Base-by-base conservation (phyloP, 2,329 filamentous ascomycete species). In the Nannizziopsis barbatae region DNA sequence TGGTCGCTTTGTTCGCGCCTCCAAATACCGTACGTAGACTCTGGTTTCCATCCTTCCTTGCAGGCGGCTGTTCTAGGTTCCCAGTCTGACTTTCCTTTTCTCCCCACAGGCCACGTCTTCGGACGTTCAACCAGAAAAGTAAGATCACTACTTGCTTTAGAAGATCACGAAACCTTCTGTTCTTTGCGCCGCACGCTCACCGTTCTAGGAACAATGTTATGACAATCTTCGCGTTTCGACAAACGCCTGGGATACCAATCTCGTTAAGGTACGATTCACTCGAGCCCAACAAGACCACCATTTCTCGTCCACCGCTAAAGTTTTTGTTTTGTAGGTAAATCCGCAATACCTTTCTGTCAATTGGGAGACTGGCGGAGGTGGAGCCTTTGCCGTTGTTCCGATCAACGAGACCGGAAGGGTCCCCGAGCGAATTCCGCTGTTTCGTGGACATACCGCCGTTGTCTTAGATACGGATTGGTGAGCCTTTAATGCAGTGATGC, bases 191-290 rank as follows among this genome's bases (percentile, higher is more conserved):
- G 17, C 18, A 14, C 35, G 27, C 47, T 45, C 18, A 47, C 51
- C 41, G 42, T 14, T 32, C 15, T 51, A 81, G 79, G 92, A 98
- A 68, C 86, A 86, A 77, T 95, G 89, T 75, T 98, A 96, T 72
- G 92, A 98, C 70, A 96, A 96, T 70, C 75, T 98, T 58, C 86
- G 87, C 66, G 87, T 98, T 69, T 95, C 88, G 63, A 86, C 84
- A 70, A 98, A 98, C 81, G 92, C 92, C 49, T 98, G 92, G 92
- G 92, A 98, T 69, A 95, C 89, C 62, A 98, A 98, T 73, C 74
- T 98, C 63, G 79, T 96, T 72, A 96, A 96, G 83, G 88, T 93
- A 68, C 66, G 75, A 2, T 9, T 30, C 7, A 10, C 8, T 3
- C 6, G 1, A 22, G 36, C 22, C 35, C 20, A 47, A 17, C 30